A percentile compares a stretch with the other conserved stretches of the same genome.
Conservation (phyloP, 768 basidiomycete genomes). For the Leccinellum rugosiceps region DNA sequence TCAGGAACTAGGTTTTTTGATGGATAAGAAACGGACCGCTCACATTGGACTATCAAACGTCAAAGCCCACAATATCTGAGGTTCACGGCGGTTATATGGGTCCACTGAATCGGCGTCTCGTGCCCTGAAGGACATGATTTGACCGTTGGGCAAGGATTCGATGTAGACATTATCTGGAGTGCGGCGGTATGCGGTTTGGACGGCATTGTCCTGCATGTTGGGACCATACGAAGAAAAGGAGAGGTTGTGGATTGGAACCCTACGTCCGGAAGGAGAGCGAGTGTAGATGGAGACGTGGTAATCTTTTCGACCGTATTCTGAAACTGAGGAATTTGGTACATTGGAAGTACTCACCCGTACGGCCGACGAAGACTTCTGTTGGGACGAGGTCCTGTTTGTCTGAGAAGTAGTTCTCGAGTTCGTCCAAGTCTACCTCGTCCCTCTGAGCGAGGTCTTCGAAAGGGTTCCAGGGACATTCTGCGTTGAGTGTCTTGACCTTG, state of each 20-base stretch:
- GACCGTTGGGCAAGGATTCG: slow-evolving; percentile 76
- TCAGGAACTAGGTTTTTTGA: not conserved
- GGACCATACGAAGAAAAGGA: slow-evolving; percentile 92
- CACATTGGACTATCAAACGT: slow-evolving; percentile 68
- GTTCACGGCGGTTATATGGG: slow-evolving; percentile 30
- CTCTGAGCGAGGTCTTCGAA: slow-evolving; percentile 49
- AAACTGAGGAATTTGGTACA: not conserved
- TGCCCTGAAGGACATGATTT: slow-evolving; percentile 70
- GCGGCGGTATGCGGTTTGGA: slow-evolving; percentile 70
- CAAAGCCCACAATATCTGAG: slow-evolving; percentile 54
- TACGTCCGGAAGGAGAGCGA: slow-evolving; percentile 36
- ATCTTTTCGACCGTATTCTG: slow-evolving; percentile 46
- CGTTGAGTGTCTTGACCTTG: slow-evolving; percentile 68
- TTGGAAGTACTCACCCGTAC: slow-evolving; percentile 48
- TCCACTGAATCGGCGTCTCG: slow-evolving; percentile 24
- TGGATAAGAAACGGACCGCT: slow-evolving; percentile 23
- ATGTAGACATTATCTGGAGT: slow-evolving; percentile 81
- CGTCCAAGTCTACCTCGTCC: slow-evolving; percentile 52
- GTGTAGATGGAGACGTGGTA: slow-evolving; percentile 86
- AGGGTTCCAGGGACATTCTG: slow-evolving; percentile 77
- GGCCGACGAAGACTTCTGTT: slow-evolving; percentile 58
- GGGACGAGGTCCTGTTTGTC: slow-evolving; percentile 24
- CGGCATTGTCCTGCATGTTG: slow-evolving; percentile 75
- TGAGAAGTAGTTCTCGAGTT: slow-evolving; percentile 51
- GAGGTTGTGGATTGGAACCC: slow-evolving; percentile 68